Base-by-base conservation (phyloP, 2,329 filamentous ascomycete species). In the Escovopsis sp. region DNA sequence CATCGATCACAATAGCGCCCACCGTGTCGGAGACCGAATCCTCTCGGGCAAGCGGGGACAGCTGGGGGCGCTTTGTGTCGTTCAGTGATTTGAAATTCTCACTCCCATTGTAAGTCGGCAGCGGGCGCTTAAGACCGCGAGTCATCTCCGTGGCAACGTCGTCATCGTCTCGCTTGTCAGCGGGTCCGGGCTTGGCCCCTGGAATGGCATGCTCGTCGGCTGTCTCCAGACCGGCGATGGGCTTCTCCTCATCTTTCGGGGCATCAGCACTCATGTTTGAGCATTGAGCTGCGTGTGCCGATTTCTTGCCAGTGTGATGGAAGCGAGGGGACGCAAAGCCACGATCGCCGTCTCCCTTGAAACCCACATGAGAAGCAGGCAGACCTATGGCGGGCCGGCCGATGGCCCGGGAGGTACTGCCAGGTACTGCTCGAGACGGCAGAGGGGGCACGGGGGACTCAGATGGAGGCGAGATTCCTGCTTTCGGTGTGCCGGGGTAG, bases 1-100 rank as follows among this genome's bases (percentile, higher is more conserved):
- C 70, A 50, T 98, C 90, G 43, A 98, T 78, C 10, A 86, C 90
- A 50, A 98, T 94, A 19, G 87, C 90, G 31, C 92, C 90, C 39
- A 98, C 86, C 11, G 90, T 98, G 61, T 98, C 90, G 3, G 80
- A 92, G 46, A 98, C 70, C 18, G 58, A 68, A 48, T 80, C 70
- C 41, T 84, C 76, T 16, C 53, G 46, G 15, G 49, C 45, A 34
- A 43, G 39, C 17, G 39, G 36, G 17, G 42, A 39, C 26, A 36
- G 42, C 38, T 47, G 43, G 19, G 35, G 43, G 33, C 45, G 42
- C 37, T 47, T 46, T n/a, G n/a, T n/a, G 35, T 39, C 36, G 17
- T 33, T 34, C 33, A 34, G 36, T 25, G 31, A 30, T 14, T 27
- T 27, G 25, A 31, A 29, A 26, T 32, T 27, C 34, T 40, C 29